These are phyloP conservation scores for Psilocybe tampanensis DNA, from an alignment of 768 basidiomycete species.

Conservation along the genomic window DNA sequence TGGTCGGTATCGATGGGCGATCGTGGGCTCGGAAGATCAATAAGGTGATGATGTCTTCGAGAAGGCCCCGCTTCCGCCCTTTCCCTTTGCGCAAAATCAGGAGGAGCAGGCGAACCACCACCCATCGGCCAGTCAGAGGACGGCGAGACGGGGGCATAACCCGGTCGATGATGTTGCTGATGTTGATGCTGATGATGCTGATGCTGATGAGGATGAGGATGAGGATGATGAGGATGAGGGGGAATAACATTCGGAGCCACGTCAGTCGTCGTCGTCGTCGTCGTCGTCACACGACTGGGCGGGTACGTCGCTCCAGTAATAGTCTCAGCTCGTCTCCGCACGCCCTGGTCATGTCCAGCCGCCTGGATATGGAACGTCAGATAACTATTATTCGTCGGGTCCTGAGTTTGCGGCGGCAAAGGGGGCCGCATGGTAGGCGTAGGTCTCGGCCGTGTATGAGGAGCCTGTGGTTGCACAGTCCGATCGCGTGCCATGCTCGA, in stretches of 20 bases:
- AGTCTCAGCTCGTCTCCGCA: slow-evolving; percentile 21
- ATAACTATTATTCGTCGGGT: slow-evolving; percentile 19
- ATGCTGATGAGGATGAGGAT: too few relatives aligned
- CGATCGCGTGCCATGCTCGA: slow-evolving; percentile 22
- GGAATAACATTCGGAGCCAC: not conserved
- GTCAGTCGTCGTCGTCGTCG: too few relatives aligned
- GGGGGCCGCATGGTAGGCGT: slow-evolving; percentile 1
- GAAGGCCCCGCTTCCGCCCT: slow-evolving; percentile 5
- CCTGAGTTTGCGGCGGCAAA: slow-evolving; percentile 9
- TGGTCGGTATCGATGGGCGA: not conserved
- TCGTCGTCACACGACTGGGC: not conserved
- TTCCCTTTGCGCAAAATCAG: not conserved
- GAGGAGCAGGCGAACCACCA: not conserved
- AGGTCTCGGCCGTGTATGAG: slow-evolving; percentile 1
- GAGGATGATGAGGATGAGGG: too few relatives aligned
- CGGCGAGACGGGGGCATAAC: not conserved
- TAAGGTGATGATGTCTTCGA: not conserved
- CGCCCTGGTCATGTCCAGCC: slow-evolving; percentile 3
- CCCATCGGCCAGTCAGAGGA: slow-evolving; percentile 2
- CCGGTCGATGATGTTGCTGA: not conserved
- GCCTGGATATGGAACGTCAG: slow-evolving; percentile 22
- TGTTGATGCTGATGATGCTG: too few relatives aligned
- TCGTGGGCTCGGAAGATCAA: not conserved
- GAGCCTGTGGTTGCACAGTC: slow-evolving; percentile 21
- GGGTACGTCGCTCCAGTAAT: slow-evolving; percentile 14